phyloP scores from a whole-genome alignment of 148 eudicot species.

The Nyssa sinensis region DNA sequence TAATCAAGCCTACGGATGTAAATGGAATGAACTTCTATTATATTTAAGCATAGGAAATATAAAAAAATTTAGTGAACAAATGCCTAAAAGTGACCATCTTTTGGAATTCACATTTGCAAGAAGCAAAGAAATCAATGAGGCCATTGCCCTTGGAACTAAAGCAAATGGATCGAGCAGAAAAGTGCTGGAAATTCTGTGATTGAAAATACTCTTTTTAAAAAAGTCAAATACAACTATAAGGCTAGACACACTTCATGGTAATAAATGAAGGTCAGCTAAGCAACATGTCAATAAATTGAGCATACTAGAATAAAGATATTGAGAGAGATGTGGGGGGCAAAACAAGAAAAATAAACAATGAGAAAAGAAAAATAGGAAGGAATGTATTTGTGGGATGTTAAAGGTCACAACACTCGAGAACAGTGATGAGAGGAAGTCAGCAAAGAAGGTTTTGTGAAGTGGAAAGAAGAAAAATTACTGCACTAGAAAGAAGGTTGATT shows the following conservation, averaged over 20 bases:
- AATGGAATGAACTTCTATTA: too few species aligned
- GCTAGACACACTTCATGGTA: neutral
- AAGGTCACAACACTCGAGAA: neutral
- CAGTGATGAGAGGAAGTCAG: neutral
- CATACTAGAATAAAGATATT: neutral
- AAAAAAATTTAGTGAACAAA: too few species aligned
- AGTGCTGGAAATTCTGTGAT: neutral
- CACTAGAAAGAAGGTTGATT: neutral
- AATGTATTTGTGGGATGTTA: neutral
- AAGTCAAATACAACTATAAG: neutral
- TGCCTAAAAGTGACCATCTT: too few species aligned
- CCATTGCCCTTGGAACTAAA: neutral
- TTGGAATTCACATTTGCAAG: neutral
- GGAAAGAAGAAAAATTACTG: neutral
- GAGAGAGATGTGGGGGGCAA: neutral
- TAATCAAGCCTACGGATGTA: neutral
- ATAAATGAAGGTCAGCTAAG: too few species aligned
- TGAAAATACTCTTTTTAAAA: too few species aligned
- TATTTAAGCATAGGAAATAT: too few species aligned
- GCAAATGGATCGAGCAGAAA: neutral
- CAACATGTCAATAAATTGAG: neutral
- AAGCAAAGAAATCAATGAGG: neutral
- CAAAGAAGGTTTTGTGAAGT: neutral
- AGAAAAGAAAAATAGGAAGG: too few species aligned
- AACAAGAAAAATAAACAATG: too few species aligned